Evolutionary conservation across 371 early-diverging fungal genomes (phyloP), one percentile per base, ranked within the genome.

Genomic region (Mortierella polycephala): DNA sequence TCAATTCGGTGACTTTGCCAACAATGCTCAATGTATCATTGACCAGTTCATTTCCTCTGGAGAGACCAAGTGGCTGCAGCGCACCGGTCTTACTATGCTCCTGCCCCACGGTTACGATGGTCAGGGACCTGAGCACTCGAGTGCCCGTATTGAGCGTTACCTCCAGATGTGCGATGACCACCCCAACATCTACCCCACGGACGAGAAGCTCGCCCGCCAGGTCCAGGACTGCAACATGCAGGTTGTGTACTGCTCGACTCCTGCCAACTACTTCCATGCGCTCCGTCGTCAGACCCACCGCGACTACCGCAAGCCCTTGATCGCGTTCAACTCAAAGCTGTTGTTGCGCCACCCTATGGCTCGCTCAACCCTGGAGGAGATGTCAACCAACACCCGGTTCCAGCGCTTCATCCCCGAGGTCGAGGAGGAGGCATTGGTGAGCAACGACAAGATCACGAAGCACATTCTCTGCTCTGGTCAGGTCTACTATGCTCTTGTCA

Each of bases 21-120:
- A 98, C 89, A 94, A 87, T 69, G 97, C 99, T 11, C 98, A 99
- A 87, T 91, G 91, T 82, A 98, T 98, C 72, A 94, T 98, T 74
- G 99, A 98, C 82, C 97, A 97, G 83, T 98, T 96, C 83, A 93
- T 98, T 57, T 89, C 95, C 13, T 88, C 95, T 57, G 99, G 98
- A 66, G 99, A 98, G 84, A 93, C 94, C 84, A 98, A 98, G 85
- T 98, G 99, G 98, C 86, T 97, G 62, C 93, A 95, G 85, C 94
- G 96, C 71, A 92, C 95, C 37, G 99, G 98, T 50, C 83, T 98
- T 74, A 91, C 93, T 37, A 84, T 98, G 86, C 87, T 96, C 50
- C 86, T 98, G 60, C 99, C 99, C 16, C 99, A 98, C 85, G 99
- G 99, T 70, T 98, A 95, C 75, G 99, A 98, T 82, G 99, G 99